phyloP scores from a whole-genome alignment of 306 rosid genomes.

The Dalbergia cochinchinensis region DNA sequence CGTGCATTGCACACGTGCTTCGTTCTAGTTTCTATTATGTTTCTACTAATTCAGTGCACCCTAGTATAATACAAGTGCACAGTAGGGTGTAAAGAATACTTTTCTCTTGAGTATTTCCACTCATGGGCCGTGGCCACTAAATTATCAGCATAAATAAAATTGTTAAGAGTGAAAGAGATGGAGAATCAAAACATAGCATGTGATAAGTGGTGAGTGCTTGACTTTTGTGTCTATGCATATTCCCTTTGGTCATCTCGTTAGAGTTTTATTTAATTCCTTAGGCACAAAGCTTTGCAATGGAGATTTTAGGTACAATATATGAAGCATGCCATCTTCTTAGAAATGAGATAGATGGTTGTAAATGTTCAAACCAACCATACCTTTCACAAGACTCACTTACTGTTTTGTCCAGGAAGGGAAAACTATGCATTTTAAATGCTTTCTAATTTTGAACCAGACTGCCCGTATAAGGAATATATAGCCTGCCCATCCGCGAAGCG shows the following conservation, averaged over 20 bases:
- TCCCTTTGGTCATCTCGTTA: constrained; percentile 18
- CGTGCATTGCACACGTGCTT: no score
- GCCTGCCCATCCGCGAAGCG: background rate
- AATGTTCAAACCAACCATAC: constrained; percentile 1
- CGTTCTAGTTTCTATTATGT: no score
- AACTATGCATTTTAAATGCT: background rate
- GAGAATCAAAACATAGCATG: constrained; percentile 39
- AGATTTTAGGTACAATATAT: constrained; percentile 19
- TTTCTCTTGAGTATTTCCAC: no score
- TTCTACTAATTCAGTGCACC: no score
- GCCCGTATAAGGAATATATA: background rate
- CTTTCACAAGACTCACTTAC: constrained; percentile 29
- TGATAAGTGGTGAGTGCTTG: constrained; percentile 23
- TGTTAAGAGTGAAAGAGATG: constrained; percentile 13
- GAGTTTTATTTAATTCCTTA: constrained; percentile 36
- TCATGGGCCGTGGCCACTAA: no score
- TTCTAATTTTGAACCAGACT: background rate
- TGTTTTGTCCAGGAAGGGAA: constrained; percentile 17
- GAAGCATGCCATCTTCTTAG: constrained; percentile 16
- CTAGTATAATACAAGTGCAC: no score
- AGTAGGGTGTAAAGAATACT: no score
- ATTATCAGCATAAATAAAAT: no score
- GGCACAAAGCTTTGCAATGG: constrained; percentile 32
- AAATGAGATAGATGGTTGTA: constrained; percentile 14
- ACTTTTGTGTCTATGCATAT: constrained; percentile 21